Evolutionary conservation across 345 rosid genomes (phyloP).

Genomic region (Citrus medica): DNA sequence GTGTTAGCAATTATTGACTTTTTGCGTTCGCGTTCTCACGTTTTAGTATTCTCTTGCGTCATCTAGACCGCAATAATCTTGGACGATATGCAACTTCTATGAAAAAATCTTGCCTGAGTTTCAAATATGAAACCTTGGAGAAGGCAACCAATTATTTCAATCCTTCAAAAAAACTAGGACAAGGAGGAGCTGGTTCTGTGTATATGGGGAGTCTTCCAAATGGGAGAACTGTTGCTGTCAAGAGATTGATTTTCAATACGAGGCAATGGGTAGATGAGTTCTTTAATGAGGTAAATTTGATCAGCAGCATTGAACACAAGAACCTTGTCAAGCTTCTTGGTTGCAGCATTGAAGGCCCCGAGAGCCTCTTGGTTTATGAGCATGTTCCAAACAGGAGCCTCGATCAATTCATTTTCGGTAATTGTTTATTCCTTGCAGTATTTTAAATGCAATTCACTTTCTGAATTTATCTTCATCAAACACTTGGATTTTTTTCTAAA

Average conservation of each 20-base stretch:
- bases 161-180: slow-evolving; percentile 41
- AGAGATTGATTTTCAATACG: slow-evolving; percentile 47
- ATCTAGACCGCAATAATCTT: slow-evolving; percentile 23
- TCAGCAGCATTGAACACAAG: slow-evolving; percentile 50
- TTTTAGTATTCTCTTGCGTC: background rate
- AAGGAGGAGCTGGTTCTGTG: slow-evolving; percentile 55
- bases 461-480: background rate
- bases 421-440: slow-evolving; percentile 1
- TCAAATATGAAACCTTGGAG: slow-evolving; percentile 49
- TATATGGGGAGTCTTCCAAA: slow-evolving; percentile 39
- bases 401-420: slow-evolving; percentile 54
- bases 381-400: slow-evolving; percentile 50
- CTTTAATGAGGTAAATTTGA: slow-evolving; percentile 52
- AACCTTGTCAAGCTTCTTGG: slow-evolving; percentile 55
- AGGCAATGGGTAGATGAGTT: slow-evolving; percentile 61
- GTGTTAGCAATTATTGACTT: background rate
- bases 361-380: slow-evolving; percentile 57
- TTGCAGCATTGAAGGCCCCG: slow-evolving; percentile 65
- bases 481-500: background rate
- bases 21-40: background rate
- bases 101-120: slow-evolving; percentile 25
- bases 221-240: slow-evolving; percentile 45
- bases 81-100: slow-evolving; percentile 23
- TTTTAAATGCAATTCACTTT: slow-evolving; percentile 3
- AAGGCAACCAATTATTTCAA: slow-evolving; percentile 49